Conservation (phyloP, 2,329 filamentous ascomycete species). For the Sporothrix sp. region DNA sequence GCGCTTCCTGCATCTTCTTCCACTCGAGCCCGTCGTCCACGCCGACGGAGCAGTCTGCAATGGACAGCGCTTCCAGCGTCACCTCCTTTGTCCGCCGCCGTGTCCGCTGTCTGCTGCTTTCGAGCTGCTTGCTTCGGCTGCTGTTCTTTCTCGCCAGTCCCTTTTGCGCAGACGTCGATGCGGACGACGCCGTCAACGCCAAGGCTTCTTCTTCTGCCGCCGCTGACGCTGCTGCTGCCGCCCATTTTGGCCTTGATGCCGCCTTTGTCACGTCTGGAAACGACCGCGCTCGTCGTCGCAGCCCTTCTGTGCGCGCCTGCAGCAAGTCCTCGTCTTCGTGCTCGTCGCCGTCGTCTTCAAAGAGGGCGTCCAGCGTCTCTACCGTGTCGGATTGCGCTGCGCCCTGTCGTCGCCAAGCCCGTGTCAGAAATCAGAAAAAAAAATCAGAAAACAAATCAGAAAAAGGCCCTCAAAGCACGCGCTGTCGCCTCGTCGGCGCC, state of each 20-base stretch:
- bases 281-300: conserved; percentile 61
- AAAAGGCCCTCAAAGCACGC: too few species aligned
- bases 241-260: conserved; percentile 45
- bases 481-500: conserved; percentile 39
- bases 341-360: conserved; percentile 45
- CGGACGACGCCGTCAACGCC: neutral
- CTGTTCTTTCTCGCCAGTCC: neutral
- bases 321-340: conserved; percentile 24
- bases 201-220: neutral
- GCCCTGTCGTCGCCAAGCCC: conserved; percentile 40
- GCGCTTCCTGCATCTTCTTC: conserved; percentile 19
- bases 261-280: conserved; percentile 65
- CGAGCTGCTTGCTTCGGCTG: neutral
- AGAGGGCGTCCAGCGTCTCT: conserved; percentile 47
- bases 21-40: conserved; percentile 8
- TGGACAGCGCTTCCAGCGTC: conserved; percentile 41
- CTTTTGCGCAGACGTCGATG: neutral
- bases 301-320: conserved; percentile 49
- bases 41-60: conserved; percentile 25
- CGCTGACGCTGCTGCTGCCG: conserved; percentile 23
- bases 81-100: conserved; percentile 27
- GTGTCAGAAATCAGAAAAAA: too few species aligned
- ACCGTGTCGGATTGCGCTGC: conserved; percentile 40
- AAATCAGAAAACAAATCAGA: too few species aligned
- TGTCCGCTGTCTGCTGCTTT: neutral